Percentiles rank a stretch among this genome's conserved stretches.
These are phyloP conservation scores for Phyllosticta citrichinensis DNA, from an alignment of 2,329 filamentous ascomycete genomes.

Conservation along the genomic window DNA sequence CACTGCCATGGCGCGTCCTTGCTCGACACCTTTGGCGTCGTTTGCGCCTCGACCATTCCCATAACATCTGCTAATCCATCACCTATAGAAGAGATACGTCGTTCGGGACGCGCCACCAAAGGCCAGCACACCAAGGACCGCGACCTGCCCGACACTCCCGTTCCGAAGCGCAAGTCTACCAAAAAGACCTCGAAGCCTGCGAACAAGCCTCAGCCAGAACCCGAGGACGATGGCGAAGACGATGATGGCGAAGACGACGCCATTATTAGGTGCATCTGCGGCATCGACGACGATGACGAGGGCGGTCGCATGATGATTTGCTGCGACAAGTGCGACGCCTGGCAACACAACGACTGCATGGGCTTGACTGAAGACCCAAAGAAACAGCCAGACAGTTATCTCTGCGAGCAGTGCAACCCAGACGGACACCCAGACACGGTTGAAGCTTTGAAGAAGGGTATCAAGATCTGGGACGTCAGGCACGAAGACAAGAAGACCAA, in stretches of 20 bases:
- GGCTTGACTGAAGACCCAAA: slow-evolving; percentile 60
- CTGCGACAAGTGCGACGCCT: slow-evolving; percentile 83
- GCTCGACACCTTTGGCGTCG: not conserved
- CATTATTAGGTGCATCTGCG: slow-evolving; percentile 88
- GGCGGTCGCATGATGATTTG: slow-evolving; percentile 89
- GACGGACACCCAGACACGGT: slow-evolving; percentile 74
- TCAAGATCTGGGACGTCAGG: slow-evolving; percentile 71
- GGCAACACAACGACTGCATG: slow-evolving; percentile 98
- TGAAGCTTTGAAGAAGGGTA: slow-evolving; percentile 65
- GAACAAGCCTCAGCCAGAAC: slow-evolving; percentile 41
- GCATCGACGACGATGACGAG: slow-evolving; percentile 76
- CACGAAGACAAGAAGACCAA: slow-evolving; percentile 49
- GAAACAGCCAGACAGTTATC: slow-evolving; percentile 55
- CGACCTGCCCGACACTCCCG: slow-evolving; percentile 40
- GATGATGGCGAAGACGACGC: slow-evolving; percentile 50
- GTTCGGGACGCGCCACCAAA: slow-evolving; percentile 92
- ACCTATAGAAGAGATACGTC: slow-evolving; percentile 66
- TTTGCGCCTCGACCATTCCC: not conserved
- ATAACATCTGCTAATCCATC: slow-evolving; percentile 18
- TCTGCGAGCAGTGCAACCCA: slow-evolving; percentile 82
- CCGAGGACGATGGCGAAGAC: slow-evolving; percentile 29
- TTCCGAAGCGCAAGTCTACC: slow-evolving; percentile 37
- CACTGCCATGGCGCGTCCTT: slow-evolving; percentile 20
- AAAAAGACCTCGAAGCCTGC: slow-evolving; percentile 32
- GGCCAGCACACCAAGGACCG: slow-evolving; percentile 87